Conservation (phyloP, 2,329 filamentous ascomycete species). For the Fusarium robinianum region DNA sequence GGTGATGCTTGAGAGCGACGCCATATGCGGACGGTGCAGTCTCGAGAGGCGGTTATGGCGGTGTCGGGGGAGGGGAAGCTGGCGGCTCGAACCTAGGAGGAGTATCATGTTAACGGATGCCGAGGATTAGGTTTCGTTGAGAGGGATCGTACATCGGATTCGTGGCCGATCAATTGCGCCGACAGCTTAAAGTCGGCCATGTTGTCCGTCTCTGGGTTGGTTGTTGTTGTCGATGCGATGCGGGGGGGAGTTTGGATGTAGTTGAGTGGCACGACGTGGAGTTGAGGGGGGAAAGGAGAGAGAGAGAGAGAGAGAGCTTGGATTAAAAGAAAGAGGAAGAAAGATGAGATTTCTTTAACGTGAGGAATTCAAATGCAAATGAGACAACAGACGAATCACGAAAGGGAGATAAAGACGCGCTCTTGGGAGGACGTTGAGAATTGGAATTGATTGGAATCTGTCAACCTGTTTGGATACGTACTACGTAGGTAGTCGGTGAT, state of each 20-base stretch:
- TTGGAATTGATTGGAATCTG: too few relatives aligned
- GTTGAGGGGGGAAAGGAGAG: too few relatives aligned
- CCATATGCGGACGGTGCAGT: constrained; percentile 90
- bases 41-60: constrained; percentile 85
- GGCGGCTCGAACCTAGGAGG: constrained; percentile 78
- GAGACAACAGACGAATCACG: too few relatives aligned
- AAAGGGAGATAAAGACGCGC: too few relatives aligned
- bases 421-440: too few relatives aligned
- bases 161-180: constrained; percentile 84
- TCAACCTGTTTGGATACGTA: neutral
- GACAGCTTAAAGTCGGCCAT: constrained; percentile 91
- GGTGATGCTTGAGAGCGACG: constrained; percentile 67
- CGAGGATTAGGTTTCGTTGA: neutral
- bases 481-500: constrained; percentile 33
- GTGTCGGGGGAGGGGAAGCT: constrained; percentile 73
- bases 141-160: constrained; percentile 76
- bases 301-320: constrained; percentile 18
- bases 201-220: constrained; percentile 42
- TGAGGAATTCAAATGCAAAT: constrained; percentile 13
- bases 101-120: constrained; percentile 22
- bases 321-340: constrained; percentile 10
- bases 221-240: constrained; percentile 12
- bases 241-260: too few relatives aligned
- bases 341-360: constrained; percentile 19
- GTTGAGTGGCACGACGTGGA: too few relatives aligned